These are phyloP conservation scores for Penicillium arizonense DNA, from an alignment of 495 filamentous ascomycete species.

Conservation along the genomic window DNA sequence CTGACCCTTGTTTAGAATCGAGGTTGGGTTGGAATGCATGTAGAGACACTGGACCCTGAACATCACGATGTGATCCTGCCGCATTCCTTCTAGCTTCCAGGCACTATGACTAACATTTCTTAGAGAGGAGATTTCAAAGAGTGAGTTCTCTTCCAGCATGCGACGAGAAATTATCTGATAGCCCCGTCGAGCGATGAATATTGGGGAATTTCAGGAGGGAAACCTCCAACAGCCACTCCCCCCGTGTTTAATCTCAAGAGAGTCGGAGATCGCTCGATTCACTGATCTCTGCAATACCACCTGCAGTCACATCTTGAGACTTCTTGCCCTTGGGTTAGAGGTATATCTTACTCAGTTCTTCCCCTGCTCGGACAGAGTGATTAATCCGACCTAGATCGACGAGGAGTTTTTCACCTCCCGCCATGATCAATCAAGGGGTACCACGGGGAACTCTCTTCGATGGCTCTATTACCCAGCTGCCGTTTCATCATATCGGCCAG, in stretches of 20 bases:
- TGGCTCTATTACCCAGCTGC: constrained; percentile 64
- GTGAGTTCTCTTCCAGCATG: neutral
- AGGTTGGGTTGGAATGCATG: constrained; percentile 77
- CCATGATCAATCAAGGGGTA: constrained; percentile 52
- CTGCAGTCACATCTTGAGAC: constrained; percentile 61
- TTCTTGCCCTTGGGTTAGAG: constrained; percentile 67
- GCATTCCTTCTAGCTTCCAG: too few species aligned
- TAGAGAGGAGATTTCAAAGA: constrained; percentile 13
- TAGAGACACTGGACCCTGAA: constrained; percentile 75
- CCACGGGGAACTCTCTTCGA: constrained; percentile 65
- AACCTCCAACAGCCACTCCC: constrained; percentile 73
- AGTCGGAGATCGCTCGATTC: constrained; percentile 57
- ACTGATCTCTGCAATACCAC: constrained; percentile 60
- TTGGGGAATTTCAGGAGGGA: constrained; percentile 61
- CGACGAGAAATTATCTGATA: neutral
- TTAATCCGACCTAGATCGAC: constrained; percentile 23
- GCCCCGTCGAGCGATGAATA: constrained; percentile 69
- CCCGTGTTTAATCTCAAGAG: constrained; percentile 45
- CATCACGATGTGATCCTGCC: constrained; percentile 56
- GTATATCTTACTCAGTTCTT: constrained; percentile 25
- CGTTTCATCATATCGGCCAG: constrained; percentile 26
- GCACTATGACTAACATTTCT: too few species aligned
- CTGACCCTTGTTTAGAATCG: constrained; percentile 47
- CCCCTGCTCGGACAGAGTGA: neutral
- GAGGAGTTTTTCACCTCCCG: constrained; percentile 63